Evolutionary conservation across 805 yeast species (phyloP).

Genomic region (Hanseniaspora lindneri): DNA sequence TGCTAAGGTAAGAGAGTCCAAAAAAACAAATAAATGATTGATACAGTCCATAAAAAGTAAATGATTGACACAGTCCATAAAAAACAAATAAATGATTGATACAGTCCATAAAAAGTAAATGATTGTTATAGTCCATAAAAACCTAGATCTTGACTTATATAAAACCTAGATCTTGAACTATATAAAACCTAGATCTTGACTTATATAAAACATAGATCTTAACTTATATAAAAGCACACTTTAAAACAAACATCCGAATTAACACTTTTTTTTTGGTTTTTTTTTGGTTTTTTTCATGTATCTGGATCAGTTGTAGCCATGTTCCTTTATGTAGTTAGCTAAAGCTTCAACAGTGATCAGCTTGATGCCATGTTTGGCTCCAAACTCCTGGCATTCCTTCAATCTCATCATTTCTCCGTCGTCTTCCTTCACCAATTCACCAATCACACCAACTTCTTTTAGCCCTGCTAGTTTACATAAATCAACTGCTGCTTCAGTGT

Average conservation of each 20-base stretch:
- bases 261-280: background rate
- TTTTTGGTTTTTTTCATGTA: background rate
- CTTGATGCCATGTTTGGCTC: slow-evolving; percentile 49
- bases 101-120: too few species aligned
- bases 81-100: slow-evolving; percentile 18
- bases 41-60: too few species aligned
- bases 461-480: slow-evolving; percentile 64
- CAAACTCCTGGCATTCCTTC: slow-evolving; percentile 68
- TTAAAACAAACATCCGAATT: too few species aligned
- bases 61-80: too few species aligned
- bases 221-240: too few species aligned
- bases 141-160: too few species aligned
- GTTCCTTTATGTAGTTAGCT: slow-evolving; percentile 38
- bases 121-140: too few species aligned
- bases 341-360: slow-evolving; percentile 69
- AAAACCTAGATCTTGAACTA: too few species aligned
- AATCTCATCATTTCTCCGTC: slow-evolving; percentile 95
- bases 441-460: slow-evolving; percentile 79
- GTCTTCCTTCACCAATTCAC: slow-evolving; percentile 84
- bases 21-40: slow-evolving; percentile 20
- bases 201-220: too few species aligned
- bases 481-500: slow-evolving; percentile 94
- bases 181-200: too few species aligned
- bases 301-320: slow-evolving; percentile 4
- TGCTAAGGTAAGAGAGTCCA: slow-evolving; percentile 35